Base-by-base conservation (phyloP, 169 alveolate genomes). In the Plasmodium chabaudi region DNA sequence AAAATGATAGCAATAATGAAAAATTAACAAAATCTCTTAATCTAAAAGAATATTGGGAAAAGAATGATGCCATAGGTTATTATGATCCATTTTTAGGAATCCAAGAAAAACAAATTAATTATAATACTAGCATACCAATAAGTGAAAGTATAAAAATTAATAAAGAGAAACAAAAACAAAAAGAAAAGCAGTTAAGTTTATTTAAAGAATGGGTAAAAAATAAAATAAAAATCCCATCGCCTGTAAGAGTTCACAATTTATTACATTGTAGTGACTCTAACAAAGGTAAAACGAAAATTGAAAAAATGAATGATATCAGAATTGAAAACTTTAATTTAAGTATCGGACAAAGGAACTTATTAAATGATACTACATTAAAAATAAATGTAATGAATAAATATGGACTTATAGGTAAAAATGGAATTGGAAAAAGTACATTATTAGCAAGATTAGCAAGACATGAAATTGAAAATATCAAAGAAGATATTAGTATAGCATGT, bases 331-430 rank as follows among this genome's bases (percentile, higher is more conserved):
- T 98, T 70, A 94, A 96, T 15, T 93, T 98, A 59, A 94, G 96
- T 68, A 96, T 97, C 77, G 99, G 99, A 34, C 99, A 99, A 42
- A 95, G 98, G 77, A 95, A 98, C 88, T 91, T 98, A 65, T 93
- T 98, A 67, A 97, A 94, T n/a, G 98, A 95, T 77, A 97, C 99
- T 4, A 88, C 93, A 5, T 93, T 98, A 49, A 97, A 95, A 92
- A 92, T 98, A 15, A 93, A 95, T 68, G 94, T 91, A 75, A 98
- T 98, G 12, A 95, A 97, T 84, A 97, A 96, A 91, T 98, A 98
- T 92, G 99, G 99, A 60, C 95, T 98, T 51, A 95, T 97, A 5
- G 99, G 99, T 53, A 96, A 99, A 89, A 98, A 97, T 90, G 99
- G 99, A 74, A 96, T 98, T 39, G 99, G 99, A 39, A 98, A 98